Conservation (phyloP, 2,329 filamentous ascomycete species). For the Pseudopyrenochaeta lycopersici region DNA sequence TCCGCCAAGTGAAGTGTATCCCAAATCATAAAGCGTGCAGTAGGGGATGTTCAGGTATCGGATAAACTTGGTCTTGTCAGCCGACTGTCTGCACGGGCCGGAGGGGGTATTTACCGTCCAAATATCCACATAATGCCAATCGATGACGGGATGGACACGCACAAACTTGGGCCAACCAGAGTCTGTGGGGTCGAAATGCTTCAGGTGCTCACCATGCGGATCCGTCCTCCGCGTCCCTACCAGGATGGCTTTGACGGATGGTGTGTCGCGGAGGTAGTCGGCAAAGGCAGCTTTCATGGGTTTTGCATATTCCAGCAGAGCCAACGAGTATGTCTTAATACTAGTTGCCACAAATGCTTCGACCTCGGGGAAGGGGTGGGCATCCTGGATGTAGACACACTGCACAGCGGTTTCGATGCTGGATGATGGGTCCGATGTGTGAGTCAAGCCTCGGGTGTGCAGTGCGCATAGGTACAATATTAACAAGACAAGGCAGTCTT, state of each 20-base stretch:
- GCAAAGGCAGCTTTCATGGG: slow-evolving; percentile 85
- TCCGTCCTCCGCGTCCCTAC: slow-evolving; percentile 91
- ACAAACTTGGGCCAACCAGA: slow-evolving; percentile 90
- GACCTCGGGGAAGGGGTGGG: slow-evolving; percentile 84
- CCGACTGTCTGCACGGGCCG: neutral
- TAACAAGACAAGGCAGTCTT: slow-evolving; percentile 94
- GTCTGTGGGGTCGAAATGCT: slow-evolving; percentile 88
- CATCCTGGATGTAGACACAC: slow-evolving; percentile 87
- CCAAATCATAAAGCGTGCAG: slow-evolving; percentile 85
- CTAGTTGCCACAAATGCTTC: slow-evolving; percentile 81
- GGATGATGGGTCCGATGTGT: slow-evolving; percentile 26
- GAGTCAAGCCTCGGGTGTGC: slow-evolving; percentile 47
- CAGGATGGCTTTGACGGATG: slow-evolving; percentile 77
- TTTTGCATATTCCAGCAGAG: slow-evolving; percentile 76
- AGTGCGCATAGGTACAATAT: slow-evolving; percentile 80
- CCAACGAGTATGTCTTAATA: slow-evolving; percentile 74
- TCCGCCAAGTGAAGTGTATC: slow-evolving; percentile 93
- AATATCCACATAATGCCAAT: slow-evolving; percentile 96
- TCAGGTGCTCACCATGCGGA: slow-evolving; percentile 82
- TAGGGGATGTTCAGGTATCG: slow-evolving; percentile 82
- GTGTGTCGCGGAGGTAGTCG: slow-evolving; percentile 74
- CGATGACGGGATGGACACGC: slow-evolving; percentile 92
- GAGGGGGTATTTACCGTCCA: slow-evolving; percentile 75
- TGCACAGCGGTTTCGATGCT: slow-evolving; percentile 63
- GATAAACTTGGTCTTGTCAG: slow-evolving; percentile 69